These are phyloP conservation scores for Aspergillus brunneoviolaceus DNA, from an alignment of 2,329 filamentous ascomycete species.

Conservation along the genomic window DNA sequence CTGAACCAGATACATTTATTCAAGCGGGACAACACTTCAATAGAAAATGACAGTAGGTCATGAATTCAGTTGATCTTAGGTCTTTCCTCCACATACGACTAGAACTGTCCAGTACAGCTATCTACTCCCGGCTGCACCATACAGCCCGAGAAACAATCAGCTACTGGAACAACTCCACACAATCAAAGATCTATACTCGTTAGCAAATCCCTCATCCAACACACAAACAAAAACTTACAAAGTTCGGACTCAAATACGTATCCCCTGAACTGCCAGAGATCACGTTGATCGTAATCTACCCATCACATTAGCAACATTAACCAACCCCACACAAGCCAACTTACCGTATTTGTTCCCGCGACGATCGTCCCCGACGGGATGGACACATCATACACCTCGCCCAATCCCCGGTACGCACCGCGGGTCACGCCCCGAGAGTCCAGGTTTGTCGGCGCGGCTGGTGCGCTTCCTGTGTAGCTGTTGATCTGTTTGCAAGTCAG, in stretches of 20 bases:
- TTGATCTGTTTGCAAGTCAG: conserved; percentile 47
- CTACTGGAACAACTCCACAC: conserved; percentile 32
- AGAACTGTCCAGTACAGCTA: no score
- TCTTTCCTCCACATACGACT: no score
- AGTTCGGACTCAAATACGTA: conserved; percentile 59
- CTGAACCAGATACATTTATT: no score
- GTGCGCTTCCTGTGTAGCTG: conserved; percentile 50
- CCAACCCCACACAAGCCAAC: background rate
- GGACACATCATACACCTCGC: conserved; percentile 63
- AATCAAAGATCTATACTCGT: conserved; percentile 28
- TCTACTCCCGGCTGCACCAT: no score
- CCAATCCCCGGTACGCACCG: conserved; percentile 63
- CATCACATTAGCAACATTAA: background rate
- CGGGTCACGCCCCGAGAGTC: conserved; percentile 65
- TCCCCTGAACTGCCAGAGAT: conserved; percentile 59
- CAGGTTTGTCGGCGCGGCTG: conserved; percentile 60
- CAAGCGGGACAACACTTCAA: no score
- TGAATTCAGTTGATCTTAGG: no score
- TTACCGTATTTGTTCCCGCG: conserved; percentile 58
- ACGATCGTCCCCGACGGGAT: conserved; percentile 61
- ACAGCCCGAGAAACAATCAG: background rate
- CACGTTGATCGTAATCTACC: conserved; percentile 55
- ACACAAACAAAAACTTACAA: conserved; percentile 27
- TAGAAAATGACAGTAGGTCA: no score
- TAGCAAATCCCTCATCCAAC: background rate